Percentiles rank a stretch among this genome's conserved stretches.
phyloP scores from a whole-genome alignment of 345 rosid genomes.

The Arabidopsis suecica region DNA sequence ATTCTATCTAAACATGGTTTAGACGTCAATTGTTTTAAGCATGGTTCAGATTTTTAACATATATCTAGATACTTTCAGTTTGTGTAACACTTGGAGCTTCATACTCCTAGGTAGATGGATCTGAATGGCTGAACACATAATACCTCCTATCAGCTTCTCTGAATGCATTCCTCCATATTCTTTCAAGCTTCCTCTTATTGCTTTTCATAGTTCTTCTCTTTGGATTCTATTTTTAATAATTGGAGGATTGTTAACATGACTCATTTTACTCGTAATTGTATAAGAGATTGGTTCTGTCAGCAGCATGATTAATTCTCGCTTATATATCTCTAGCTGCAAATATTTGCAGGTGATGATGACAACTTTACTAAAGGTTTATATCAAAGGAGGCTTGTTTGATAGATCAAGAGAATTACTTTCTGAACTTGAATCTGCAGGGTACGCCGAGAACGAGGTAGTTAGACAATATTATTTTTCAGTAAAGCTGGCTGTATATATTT shows the following conservation, averaged over 20 bases:
- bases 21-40: not conserved
- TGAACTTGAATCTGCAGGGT: slow-evolving; percentile 71
- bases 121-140: not conserved
- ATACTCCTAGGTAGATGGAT: not conserved
- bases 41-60: not conserved
- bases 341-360: slow-evolving; percentile 82
- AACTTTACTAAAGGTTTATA: slow-evolving; percentile 84
- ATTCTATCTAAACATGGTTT: not conserved
- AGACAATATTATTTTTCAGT: slow-evolving; percentile 1
- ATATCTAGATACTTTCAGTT: not conserved
- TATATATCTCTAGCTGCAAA: slow-evolving; percentile 30
- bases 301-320: slow-evolving; percentile 6
- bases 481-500: slow-evolving; percentile 1
- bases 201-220: not conserved
- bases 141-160: not conserved
- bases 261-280: not conserved
- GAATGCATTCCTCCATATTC: not conserved
- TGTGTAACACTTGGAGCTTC: slow-evolving; percentile 1
- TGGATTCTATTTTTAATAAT: not conserved
- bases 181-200: not conserved
- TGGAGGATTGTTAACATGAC: slow-evolving; percentile 8
- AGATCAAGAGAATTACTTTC: slow-evolving; percentile 70
- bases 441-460: slow-evolving; percentile 80
- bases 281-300: slow-evolving; percentile 10
- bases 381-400: slow-evolving; percentile 87